Evolutionary conservation across 2,329 filamentous ascomycete genomes (phyloP), one percentile per base, ranked within the genome.

Genomic region (Chaetomiaceae sp.): DNA sequence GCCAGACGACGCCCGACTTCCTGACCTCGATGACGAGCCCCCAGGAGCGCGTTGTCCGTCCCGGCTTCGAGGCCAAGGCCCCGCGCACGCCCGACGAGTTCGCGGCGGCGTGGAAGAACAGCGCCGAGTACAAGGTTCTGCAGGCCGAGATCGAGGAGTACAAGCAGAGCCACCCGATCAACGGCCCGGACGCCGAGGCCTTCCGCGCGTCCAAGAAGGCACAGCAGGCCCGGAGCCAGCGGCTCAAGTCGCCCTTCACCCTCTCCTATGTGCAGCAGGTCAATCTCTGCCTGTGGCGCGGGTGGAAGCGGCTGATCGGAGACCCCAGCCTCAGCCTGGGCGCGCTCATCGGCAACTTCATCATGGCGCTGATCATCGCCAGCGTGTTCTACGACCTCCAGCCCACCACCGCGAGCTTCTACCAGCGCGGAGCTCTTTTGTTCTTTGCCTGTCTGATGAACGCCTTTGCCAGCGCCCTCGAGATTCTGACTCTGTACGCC

Each of bases 1-100:
- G 69, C 4, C 64, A 80, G 52, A 88, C 83, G 0, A 86, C 83
- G 0, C 76, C 82, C 1, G 84, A 88, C 60, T 88, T 87, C 64
- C 64, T 88, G 22, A 87, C 84, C 7, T 79, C 53, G 77, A 0
- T 72, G 84, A 35, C 86, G 1, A 83, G 86, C 57, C 75, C 79
- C 0, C 73, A 71, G 3, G 83, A 85, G 55, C 73, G 83, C 33
- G 68, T 74, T n/a, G 79, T 82, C 57, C 72, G 77, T 26, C 63
- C 69, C 6, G 79, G 78, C 5, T 73, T 68, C 43, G 76, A 84
- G 56, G 66, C 68, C 2, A 74, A 69, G 10, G 74, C 78, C 0
- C 83, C 82, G 58, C 47, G 53, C 4, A 51, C 55, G 0, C 47
- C 81, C 81, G 60, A 81, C 77, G 12, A 81, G 76, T 85, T 56